Conservation (phyloP, 2,329 filamentous ascomycete genomes). For the Sarocladium brachiariae region DNA sequence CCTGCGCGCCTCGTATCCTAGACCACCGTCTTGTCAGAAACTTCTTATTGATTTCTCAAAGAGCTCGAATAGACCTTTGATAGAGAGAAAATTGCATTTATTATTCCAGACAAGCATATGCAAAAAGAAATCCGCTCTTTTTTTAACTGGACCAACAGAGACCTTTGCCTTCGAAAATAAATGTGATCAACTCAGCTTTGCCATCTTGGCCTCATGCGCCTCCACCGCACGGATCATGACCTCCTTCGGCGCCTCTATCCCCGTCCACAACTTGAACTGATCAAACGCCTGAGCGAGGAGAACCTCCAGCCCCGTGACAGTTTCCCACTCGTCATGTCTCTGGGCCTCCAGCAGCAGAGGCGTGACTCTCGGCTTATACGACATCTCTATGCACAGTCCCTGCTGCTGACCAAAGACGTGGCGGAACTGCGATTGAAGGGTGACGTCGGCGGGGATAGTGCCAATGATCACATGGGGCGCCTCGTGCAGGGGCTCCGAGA, state of each 20-base stretch:
- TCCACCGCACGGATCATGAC: not conserved
- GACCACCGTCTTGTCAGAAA: no score
- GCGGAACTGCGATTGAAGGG: not conserved
- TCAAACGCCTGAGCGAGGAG: constrained; percentile 7
- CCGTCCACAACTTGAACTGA: constrained; percentile 5
- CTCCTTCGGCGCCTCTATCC: not conserved
- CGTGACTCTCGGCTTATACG: constrained; percentile 4
- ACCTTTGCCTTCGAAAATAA: not conserved
- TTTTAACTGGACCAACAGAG: no score
- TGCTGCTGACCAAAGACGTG: not conserved
- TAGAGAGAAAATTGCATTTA: no score
- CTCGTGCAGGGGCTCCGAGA: not conserved
- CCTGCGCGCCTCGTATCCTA: no score
- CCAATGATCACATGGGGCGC: constrained; percentile 2
- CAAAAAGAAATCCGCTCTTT: no score
- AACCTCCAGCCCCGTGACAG: constrained; percentile 6
- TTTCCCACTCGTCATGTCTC: not conserved
- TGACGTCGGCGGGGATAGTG: constrained; percentile 2
- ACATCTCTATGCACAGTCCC: constrained; percentile 10
- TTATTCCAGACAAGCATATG: no score
- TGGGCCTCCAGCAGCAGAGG: not conserved
- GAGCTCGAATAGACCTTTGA: no score
- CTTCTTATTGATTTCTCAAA: no score
- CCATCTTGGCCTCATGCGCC: constrained; percentile 1
- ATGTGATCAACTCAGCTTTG: not conserved